Conservation (phyloP, 345 rosid genomes). For the Eucalyptus erythrocorys region DNA sequence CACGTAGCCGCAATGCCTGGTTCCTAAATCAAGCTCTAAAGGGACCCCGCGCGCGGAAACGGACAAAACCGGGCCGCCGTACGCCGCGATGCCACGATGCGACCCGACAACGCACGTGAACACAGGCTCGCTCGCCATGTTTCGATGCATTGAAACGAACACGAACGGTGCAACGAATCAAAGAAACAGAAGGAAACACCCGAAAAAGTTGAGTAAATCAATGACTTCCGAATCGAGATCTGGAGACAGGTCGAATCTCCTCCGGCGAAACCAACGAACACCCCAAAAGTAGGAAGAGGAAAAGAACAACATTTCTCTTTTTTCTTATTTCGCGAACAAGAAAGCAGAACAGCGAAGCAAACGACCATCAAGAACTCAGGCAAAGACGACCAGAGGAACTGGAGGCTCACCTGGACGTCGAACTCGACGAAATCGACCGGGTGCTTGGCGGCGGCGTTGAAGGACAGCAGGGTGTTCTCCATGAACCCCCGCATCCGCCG, state of each 20-base stretch:
- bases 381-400: neutral
- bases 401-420: constrained; percentile 82
- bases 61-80: neutral
- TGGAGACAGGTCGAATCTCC: neutral
- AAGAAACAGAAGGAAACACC: neutral
- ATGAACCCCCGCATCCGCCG: constrained; percentile 53
- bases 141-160: neutral
- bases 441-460: constrained; percentile 59
- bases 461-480: constrained; percentile 74
- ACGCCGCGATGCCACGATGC: neutral
- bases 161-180: neutral
- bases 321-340: neutral
- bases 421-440: constrained; percentile 85
- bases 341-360: neutral
- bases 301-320: neutral
- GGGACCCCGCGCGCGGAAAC: neutral
- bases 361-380: neutral
- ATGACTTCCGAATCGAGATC: neutral
- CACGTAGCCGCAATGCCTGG: neutral
- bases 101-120: neutral
- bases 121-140: neutral
- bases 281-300: neutral
- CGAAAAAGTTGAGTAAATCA: neutral
- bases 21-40: neutral
- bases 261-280: neutral